Base-by-base conservation (phyloP, 805 yeast species). In the Candida taoyuanica region DNA sequence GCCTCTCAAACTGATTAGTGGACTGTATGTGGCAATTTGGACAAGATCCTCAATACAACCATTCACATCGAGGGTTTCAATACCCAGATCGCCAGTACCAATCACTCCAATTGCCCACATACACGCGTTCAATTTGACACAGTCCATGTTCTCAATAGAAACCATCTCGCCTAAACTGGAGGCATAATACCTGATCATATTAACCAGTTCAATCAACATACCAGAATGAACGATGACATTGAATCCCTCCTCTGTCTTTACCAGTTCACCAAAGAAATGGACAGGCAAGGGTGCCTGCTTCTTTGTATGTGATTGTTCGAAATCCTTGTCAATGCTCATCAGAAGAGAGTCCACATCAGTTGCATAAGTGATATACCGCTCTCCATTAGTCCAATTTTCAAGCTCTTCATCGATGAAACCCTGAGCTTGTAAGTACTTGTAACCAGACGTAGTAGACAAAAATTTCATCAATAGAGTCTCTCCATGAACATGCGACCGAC, bases 21-120 rank as follows among this genome's bases (percentile, higher is more conserved):
- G 55, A 1, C 82, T 65, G 5, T 57, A 54, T 23, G 63, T 56
- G 9, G 78, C 71, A 24, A 83, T 65, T 8, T 59, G 60, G 3
- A 79, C 64, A 11, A 91, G 67, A 33, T 75, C 73, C 44, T 69
- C 68, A 27, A 76, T 67, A 39, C 76, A 61, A 2, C 73, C 73
- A 44, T 62, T 66, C 24, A 70, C 70, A 42, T 78, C 85, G 26
- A 79, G 50, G 30, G 81, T 62, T 14, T 70, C 64, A 14, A 83
- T 77, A 0, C 97, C 97, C 36, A 71, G 63, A 8, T 73, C 72
- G 1, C 87, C 74, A 1, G 88, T 74, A 2, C 89, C 89, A 21
- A 89, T 77, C 50, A 81, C 79, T 0, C 96, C 97, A 24, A 86
- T 68, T 2, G 94, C 80, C 97, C 97, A 91, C 25, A 91, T 51